Evolutionary conservation across 73 alveolate species (phyloP), one percentile per base, ranked within the genome.

Genomic region (Symbiodinium natans): DNA sequence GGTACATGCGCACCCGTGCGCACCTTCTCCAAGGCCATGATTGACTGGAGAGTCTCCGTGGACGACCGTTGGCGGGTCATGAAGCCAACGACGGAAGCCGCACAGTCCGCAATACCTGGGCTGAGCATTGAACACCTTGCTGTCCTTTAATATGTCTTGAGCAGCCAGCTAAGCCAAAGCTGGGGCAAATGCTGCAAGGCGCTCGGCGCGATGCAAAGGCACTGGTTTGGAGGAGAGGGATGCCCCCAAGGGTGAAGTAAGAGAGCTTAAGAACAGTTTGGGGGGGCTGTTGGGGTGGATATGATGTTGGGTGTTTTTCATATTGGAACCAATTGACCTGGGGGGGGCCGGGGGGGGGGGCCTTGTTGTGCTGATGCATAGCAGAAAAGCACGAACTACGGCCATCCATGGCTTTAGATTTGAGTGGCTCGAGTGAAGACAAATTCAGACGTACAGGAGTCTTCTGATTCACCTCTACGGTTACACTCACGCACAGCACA

Each of bases 191-290:
- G 23, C 31, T 63, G 82, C n/a, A 15, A 56, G 94, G 84, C 83
- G 41, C 59, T 86, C 29, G 94, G 68, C 2, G 84, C 94, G 56
- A 86, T 86, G 94, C 94, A 86, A 59, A n/a, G 17, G 38, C 94
- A 86, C 31, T 86, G 94, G 94, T 73, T 86, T 21, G 94, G 94
- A 86, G 94, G 94, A 74, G 82, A 6, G 31, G 74, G 74, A 15
- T 54, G 13, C 74, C 13, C 13, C 74, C 74, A 15, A 21, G 74
- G 21, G n/a, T n/a, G n/a, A n/a, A n/a, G n/a, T n/a, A n/a, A n/a
- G n/a, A n/a, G n/a, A n/a, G n/a, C n/a, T n/a, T n/a, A n/a, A n/a
- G n/a, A n/a, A n/a, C n/a, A n/a, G n/a, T n/a, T n/a, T n/a, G n/a
- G n/a, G n/a, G n/a, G n/a, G n/a, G n/a, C n/a, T n/a, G n/a, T n/a